phyloP scores from a whole-genome alignment of 2,329 filamentous ascomycete genomes.

The Calcarisporium arbuscula region DNA sequence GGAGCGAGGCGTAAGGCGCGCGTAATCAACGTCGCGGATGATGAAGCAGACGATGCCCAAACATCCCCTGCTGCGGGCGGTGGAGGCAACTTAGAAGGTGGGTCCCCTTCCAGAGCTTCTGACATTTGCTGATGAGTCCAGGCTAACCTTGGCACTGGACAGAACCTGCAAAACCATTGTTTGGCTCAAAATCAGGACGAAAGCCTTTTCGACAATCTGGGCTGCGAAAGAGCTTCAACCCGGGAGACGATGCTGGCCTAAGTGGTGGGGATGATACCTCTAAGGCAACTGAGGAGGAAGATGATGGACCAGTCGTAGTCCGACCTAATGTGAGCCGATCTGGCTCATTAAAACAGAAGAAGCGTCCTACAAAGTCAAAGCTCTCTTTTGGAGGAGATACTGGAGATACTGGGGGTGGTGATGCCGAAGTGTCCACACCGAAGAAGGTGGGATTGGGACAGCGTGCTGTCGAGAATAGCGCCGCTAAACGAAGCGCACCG shows the following conservation, averaged over 20 bases:
- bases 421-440: slow-evolving; percentile 48
- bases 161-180: slow-evolving; percentile 30
- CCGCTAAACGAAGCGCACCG: slow-evolving; percentile 46
- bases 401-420: slow-evolving; percentile 43
- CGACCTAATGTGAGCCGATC: slow-evolving; percentile 41
- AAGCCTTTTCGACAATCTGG: slow-evolving; percentile 54
- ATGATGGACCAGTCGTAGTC: slow-evolving; percentile 41
- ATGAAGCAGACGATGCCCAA: slow-evolving; percentile 49
- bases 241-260: slow-evolving; percentile 30
- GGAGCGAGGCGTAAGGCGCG: slow-evolving; percentile 62
- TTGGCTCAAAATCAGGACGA: slow-evolving; percentile 37
- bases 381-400: slow-evolving; percentile 69
- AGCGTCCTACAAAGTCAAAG: slow-evolving; percentile 49
- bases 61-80: slow-evolving; percentile 15
- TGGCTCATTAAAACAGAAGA: slow-evolving; percentile 56
- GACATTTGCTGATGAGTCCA: slow-evolving; percentile 26
- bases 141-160: slow-evolving; percentile 22
- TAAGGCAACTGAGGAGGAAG: slow-evolving; percentile 33
- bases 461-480: slow-evolving; percentile 60
- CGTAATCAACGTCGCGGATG: slow-evolving; percentile 66
- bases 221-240: slow-evolving; percentile 49
- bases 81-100: slow-evolving; percentile 27
- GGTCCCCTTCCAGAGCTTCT: slow-evolving; percentile 19
- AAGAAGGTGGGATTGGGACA: slow-evolving; percentile 62
- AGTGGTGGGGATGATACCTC: slow-evolving; percentile 14